Evolutionary conservation across 345 rosid species (phyloP), one percentile per base, ranked within the genome.

Genomic region (Camelina laxa): DNA sequence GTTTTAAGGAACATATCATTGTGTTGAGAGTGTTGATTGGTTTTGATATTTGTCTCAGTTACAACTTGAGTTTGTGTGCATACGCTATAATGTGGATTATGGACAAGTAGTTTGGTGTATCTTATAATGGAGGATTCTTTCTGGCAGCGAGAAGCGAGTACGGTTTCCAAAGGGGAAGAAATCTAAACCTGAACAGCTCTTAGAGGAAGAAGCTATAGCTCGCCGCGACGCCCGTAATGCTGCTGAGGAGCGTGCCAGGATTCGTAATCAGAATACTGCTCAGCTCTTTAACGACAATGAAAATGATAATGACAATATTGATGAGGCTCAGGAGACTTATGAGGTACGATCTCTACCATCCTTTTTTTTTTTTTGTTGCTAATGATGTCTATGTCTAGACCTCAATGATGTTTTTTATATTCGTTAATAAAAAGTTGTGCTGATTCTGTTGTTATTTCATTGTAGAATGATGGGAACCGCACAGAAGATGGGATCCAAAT

Each of bases 141-240:
- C 60, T 69, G 80, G 76, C 73, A 94, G 98, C 83, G 87, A 86
- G 79, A 96, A 91, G 85, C 88, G 85, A 67, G 85, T 87, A 45
- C 82, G 98, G 61, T 96, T 92, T 83, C 99, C 99, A 2, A 96
- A 89, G 77, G 98, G 98, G 17, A 96, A 85, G 85, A 96, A 96
- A 79, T 70, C 84, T 59, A 96, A 87, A 85, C 70, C 87, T 11
- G 96, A 83, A 12, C 87, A 87, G 11, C 55, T 50, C 51, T 44
- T 67, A 8, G 66, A 51, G 68, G 77, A 74, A 71, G 90, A 65
- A n/a, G 80, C 68, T 56, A 63, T 72, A 72, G 89, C 60, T 20
- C 84, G 33, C 13, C 65, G 70, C 16, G 48, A 84, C 75, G 86
- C 97, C n/a, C 84, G 80, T 50, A 20, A 42, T 20, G 99, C 98